Evolutionary conservation across 164 flowering plant species (phyloP).

Genomic region (Aristolochia contorta): DNA sequence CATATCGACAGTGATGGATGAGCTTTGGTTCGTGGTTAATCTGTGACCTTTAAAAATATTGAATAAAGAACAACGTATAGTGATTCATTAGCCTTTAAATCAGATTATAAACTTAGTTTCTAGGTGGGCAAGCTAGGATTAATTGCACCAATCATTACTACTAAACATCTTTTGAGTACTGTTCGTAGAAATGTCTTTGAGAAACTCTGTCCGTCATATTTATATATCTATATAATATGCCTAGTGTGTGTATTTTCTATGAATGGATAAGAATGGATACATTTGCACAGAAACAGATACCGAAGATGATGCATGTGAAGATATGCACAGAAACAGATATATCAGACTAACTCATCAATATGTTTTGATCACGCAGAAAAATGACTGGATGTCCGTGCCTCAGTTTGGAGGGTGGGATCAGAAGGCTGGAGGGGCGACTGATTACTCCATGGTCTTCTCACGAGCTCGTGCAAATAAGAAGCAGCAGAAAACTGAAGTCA

Average conservation of each 20-base stretch:
- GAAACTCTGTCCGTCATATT: too few relatives aligned
- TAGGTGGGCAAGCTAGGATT: constrained; percentile 6
- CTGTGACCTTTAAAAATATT: too few relatives aligned
- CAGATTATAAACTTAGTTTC: too few relatives aligned
- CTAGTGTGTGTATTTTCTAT: background rate
- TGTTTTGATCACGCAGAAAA: constrained; percentile 13
- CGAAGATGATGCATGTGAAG: too few relatives aligned
- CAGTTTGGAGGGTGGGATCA: constrained; percentile 53
- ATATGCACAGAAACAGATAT: background rate
- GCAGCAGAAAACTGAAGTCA: constrained; percentile 28
- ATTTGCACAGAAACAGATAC: background rate
- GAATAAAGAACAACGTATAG: too few relatives aligned
- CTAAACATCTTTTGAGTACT: too few relatives aligned
- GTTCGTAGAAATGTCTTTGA: too few relatives aligned
- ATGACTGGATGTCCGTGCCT: constrained; percentile 41
- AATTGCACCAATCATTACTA: background rate
- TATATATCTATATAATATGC: background rate
- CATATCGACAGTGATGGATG: too few relatives aligned
- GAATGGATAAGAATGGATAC: background rate
- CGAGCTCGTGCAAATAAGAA: constrained; percentile 45
- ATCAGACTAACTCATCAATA: background rate
- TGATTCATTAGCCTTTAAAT: too few relatives aligned
- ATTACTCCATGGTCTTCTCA: constrained; percentile 50
- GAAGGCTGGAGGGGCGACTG: constrained; percentile 22
- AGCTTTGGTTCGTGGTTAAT: too few relatives aligned